phyloP scores from a whole-genome alignment of 2,329 filamentous ascomycete species.

The Trichoderma sp. region DNA sequence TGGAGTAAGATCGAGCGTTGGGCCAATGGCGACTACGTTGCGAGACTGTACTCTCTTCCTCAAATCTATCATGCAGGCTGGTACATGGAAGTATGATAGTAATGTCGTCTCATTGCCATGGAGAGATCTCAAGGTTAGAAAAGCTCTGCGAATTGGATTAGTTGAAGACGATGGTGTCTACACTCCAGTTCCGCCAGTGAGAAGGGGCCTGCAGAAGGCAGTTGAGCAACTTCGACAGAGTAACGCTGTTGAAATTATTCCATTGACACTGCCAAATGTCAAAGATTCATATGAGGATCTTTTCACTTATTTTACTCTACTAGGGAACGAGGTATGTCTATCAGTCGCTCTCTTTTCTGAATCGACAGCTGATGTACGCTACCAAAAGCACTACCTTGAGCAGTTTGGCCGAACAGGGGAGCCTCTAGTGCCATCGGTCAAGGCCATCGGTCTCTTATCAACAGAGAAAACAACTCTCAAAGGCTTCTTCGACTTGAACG shows the following conservation, averaged over 20 bases:
- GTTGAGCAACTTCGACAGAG: neutral
- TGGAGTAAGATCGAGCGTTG: constrained; percentile 33
- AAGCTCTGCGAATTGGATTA: neutral
- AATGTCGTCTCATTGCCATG: constrained; percentile 37
- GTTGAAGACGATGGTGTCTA: neutral
- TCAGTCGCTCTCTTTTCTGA: neutral
- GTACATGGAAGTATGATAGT: constrained; percentile 38
- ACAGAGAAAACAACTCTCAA: neutral
- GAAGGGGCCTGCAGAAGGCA: neutral
- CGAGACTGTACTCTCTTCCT: constrained; percentile 25
- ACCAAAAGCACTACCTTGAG: neutral
- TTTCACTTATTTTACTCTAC: neutral
- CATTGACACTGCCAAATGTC: neutral
- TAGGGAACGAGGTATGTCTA: neutral
- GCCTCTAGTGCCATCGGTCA: neutral
- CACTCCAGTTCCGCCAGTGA: neutral
- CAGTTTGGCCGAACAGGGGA: neutral
- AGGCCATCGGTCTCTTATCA: neutral
- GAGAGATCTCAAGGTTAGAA: constrained; percentile 23
- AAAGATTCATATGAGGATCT: neutral
- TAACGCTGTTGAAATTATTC: neutral
- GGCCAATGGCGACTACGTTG: constrained; percentile 32
- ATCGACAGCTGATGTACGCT: neutral
- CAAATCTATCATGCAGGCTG: constrained; percentile 30
- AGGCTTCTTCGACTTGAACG: neutral